A percentile compares a stretch with the other conserved stretches of the same genome.
Evolutionary conservation across 495 filamentous ascomycete genomes (phyloP).

Genomic region (Hyaloscypha bicolor): DNA sequence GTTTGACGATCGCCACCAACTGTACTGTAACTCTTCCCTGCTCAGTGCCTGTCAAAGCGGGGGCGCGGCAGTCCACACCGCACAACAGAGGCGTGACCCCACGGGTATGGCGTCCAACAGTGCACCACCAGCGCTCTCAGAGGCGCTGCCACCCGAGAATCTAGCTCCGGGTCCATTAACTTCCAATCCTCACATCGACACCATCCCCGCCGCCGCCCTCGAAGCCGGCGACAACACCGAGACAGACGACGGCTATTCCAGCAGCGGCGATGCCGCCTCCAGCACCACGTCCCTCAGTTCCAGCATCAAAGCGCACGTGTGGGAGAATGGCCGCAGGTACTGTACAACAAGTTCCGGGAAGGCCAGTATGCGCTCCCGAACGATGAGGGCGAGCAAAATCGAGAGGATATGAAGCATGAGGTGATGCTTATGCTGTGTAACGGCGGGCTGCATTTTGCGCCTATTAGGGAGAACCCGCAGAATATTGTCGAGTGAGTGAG

Average conservation of each 20-base stretch:
- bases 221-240: conserved; percentile 5
- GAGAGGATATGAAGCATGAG: conserved; percentile 44
- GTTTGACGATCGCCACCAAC: too few relatives aligned
- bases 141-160: not conserved
- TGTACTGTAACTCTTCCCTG: not conserved
- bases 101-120: not conserved
- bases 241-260: conserved; percentile 32
- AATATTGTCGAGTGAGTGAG: conserved; percentile 41
- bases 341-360: conserved; percentile 54
- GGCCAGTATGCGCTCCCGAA: conserved; percentile 49
- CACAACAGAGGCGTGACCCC: not conserved
- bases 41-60: not conserved
- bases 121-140: not conserved
- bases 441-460: conserved; percentile 19
- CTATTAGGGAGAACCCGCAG: conserved; percentile 40
- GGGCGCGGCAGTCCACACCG: not conserved
- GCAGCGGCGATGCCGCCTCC: conserved; percentile 31
- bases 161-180: not conserved
- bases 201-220: not conserved
- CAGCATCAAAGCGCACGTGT: conserved; percentile 41
- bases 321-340: conserved; percentile 59
- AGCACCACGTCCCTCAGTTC: conserved; percentile 44
- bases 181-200: not conserved
- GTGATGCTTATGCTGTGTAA: conserved; percentile 39
- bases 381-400: conserved; percentile 24